phyloP scores from a whole-genome alignment of 805 yeast genomes.

The Starmerella gropengiesseri region DNA sequence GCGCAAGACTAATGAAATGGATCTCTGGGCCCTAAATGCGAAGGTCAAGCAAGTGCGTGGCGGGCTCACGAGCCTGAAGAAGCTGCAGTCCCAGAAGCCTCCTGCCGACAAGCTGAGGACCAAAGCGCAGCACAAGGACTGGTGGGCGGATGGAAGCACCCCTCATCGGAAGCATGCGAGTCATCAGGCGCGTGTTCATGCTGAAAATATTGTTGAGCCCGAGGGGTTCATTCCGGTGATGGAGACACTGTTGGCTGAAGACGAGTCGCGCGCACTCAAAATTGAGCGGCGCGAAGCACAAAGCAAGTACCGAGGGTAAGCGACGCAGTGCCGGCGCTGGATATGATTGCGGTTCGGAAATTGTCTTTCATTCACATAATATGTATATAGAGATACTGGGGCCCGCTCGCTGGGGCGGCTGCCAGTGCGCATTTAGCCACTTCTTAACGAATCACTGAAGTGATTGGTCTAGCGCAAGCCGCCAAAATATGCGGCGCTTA shows the following conservation, averaged over 20 bases:
- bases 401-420: no score
- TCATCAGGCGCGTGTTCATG: conserved; percentile 13
- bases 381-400: no score
- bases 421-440: no score
- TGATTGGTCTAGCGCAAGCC: no score
- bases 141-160: conserved; percentile 13
- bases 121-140: conserved; percentile 8
- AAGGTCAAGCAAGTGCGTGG: conserved; percentile 38
- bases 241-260: conserved; percentile 9
- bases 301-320: background rate
- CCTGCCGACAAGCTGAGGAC: background rate
- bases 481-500: no score
- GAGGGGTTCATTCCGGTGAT: conserved; percentile 12
- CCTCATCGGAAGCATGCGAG: conserved; percentile 11
- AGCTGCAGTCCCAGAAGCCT: background rate
- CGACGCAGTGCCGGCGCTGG: no score
- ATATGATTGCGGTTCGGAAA: no score
- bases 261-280: conserved; percentile 14
- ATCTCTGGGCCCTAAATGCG: conserved; percentile 69
- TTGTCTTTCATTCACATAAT: no score
- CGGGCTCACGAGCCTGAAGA: conserved; percentile 14
- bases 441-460: no score
- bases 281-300: conserved; percentile 13
- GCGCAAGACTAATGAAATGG: conserved; percentile 73
- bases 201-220: conserved; percentile 8